These are phyloP conservation scores for Pyrenophora tritici-repentis DNA, from an alignment of 2,329 filamentous ascomycete species.

Conservation along the genomic window DNA sequence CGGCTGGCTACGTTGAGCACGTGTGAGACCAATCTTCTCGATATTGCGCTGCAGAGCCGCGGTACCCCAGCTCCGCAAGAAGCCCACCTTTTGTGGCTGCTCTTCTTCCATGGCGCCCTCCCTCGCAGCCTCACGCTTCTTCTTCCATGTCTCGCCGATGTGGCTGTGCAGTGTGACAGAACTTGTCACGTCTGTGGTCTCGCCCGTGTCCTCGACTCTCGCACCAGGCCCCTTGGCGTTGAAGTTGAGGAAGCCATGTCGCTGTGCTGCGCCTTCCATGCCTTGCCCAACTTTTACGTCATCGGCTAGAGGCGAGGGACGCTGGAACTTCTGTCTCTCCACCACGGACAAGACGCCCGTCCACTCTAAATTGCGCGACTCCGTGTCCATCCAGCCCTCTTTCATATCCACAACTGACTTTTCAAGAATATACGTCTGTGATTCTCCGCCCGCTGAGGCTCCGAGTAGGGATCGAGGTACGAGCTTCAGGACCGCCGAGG, in stretches of 20 bases:
- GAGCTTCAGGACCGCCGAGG: slow-evolving; percentile 74
- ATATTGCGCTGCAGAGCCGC: slow-evolving; percentile 78
- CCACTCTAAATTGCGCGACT: slow-evolving; percentile 81
- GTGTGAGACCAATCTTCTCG: slow-evolving; percentile 76
- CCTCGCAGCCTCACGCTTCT: slow-evolving; percentile 50
- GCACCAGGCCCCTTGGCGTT: slow-evolving; percentile 26
- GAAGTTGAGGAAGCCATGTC: slow-evolving; percentile 42
- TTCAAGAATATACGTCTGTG: slow-evolving; percentile 80
- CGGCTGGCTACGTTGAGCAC: slow-evolving; percentile 76
- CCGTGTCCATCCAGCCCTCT: slow-evolving; percentile 81
- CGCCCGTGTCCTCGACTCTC: slow-evolving; percentile 39
- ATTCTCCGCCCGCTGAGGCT: slow-evolving; percentile 62
- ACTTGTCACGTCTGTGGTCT: slow-evolving; percentile 70
- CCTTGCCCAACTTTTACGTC: slow-evolving; percentile 37
- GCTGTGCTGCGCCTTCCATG: slow-evolving; percentile 38
- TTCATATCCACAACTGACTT: slow-evolving; percentile 78
- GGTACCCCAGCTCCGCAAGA: slow-evolving; percentile 68
- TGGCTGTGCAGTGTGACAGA: slow-evolving; percentile 74
- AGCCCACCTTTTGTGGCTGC: slow-evolving; percentile 57
- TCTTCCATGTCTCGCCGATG: slow-evolving; percentile 69
- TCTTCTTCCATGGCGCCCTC: slow-evolving; percentile 51
- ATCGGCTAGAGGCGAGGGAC: slow-evolving; percentile 43
- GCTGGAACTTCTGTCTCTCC: slow-evolving; percentile 73
- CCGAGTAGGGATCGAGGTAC: slow-evolving; percentile 72
- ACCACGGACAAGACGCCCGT: slow-evolving; percentile 79